Percentiles rank a stretch among this genome's conserved stretches.
These are phyloP conservation scores for Candida insectalens DNA, from an alignment of 805 yeast genomes.

Conservation along the genomic window DNA sequence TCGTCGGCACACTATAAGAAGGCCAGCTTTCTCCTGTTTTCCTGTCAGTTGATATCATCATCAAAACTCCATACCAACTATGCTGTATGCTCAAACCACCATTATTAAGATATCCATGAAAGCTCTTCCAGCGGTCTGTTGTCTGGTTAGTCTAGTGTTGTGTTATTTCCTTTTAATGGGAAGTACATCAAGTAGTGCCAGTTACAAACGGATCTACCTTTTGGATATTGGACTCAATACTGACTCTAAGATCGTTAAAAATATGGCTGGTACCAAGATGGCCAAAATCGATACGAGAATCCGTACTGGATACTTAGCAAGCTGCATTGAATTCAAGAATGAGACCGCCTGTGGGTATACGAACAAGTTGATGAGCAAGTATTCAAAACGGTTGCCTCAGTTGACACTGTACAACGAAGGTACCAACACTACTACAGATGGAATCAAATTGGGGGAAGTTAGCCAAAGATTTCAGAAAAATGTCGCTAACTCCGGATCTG, in stretches of 20 bases:
- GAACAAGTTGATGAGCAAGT: background rate
- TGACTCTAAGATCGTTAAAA: conserved; percentile 1
- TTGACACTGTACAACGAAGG: conserved; percentile 2
- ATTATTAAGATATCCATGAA: background rate
- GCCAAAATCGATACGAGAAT: background rate
- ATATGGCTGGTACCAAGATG: background rate
- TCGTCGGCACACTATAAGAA: too few species aligned
- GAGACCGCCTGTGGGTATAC: conserved; percentile 1
- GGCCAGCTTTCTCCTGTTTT: too few species aligned
- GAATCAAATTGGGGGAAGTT: conserved; percentile 1
- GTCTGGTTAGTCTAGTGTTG: conserved; percentile 3
- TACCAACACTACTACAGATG: conserved; percentile 2
- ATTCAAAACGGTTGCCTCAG: background rate
- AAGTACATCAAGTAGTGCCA: conserved; percentile 1
- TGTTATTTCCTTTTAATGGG: conserved; percentile 3
- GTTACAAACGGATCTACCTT: background rate
- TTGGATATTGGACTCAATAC: conserved; percentile 3
- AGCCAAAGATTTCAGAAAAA: background rate
- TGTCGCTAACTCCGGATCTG: background rate
- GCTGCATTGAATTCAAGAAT: background rate
- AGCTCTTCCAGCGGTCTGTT: background rate
- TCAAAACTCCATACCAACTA: background rate
- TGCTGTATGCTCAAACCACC: background rate
- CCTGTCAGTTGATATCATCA: background rate
- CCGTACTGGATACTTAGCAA: conserved; percentile 2